phyloP scores from a whole-genome alignment of 1,284 basidiomycete genomes.

The Phaffia rhodozyma region DNA sequence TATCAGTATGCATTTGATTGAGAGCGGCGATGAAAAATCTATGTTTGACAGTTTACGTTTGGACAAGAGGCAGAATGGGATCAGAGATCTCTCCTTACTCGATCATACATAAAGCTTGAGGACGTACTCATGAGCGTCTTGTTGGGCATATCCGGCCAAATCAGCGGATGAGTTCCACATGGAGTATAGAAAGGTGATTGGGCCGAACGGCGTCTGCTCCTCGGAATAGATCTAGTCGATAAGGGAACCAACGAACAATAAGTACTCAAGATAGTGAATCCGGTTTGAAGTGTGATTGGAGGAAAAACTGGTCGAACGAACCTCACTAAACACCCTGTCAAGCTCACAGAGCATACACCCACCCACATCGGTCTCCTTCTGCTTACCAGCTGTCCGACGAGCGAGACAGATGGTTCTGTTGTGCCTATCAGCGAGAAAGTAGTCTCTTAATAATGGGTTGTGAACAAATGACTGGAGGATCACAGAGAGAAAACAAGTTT shows the following conservation, averaged over 20 bases:
- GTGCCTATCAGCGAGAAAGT: slow-evolving; percentile 80
- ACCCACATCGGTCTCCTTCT: slow-evolving; percentile 30
- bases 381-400: slow-evolving; percentile 28
- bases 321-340: slow-evolving; percentile 81
- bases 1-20: slow-evolving; percentile 71
- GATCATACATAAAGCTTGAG: slow-evolving; percentile 1
- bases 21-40: slow-evolving; percentile 63
- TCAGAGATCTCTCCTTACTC: neutral
- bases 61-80: neutral
- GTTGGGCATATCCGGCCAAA: slow-evolving; percentile 81
- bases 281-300: neutral
- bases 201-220: slow-evolving; percentile 60
- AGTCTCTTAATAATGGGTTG: slow-evolving; percentile 81
- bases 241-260: neutral
- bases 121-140: slow-evolving; percentile 69
- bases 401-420: slow-evolving; percentile 53
- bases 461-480: slow-evolving; percentile 86
- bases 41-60: slow-evolving; percentile 29
- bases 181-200: slow-evolving; percentile 68
- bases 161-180: slow-evolving; percentile 78
- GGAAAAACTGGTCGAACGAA: slow-evolving; percentile 28
- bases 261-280: neutral
- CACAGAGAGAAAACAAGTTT: slow-evolving; percentile 90
- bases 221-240: slow-evolving; percentile 55
- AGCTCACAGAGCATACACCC: slow-evolving; percentile 88